Evolutionary conservation across 2,329 filamentous ascomycete species (phyloP).

Genomic region (Lachnellula occidentalis): DNA sequence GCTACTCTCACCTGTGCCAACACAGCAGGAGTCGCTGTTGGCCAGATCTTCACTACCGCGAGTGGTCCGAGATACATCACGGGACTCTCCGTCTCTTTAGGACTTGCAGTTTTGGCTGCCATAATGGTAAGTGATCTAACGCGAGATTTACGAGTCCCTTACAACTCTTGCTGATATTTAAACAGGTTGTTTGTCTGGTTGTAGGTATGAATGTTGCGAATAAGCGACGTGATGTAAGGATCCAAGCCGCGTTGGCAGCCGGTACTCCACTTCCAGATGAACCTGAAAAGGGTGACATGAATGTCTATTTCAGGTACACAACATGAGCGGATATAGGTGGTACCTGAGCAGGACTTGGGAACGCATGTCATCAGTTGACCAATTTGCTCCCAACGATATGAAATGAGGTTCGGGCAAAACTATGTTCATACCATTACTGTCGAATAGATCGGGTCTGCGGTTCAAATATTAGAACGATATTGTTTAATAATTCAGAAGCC

Average conservation of each 20-base stretch:
- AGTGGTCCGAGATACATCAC: conserved; percentile 9
- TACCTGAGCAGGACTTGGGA: too few species aligned
- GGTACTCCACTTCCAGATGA: conserved; percentile 6
- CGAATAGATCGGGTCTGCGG: too few species aligned
- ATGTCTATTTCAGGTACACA: conserved; percentile 9
- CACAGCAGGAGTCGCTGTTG: conserved; percentile 35
- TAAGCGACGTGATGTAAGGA: conserved; percentile 1
- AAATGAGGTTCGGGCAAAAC: too few species aligned
- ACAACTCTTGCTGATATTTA: neutral
- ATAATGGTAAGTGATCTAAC: neutral
- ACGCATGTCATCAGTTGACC: too few species aligned
- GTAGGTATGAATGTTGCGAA: conserved; percentile 6
- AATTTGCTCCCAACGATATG: too few species aligned
- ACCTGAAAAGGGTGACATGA: conserved; percentile 9
- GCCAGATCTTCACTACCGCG: conserved; percentile 9
- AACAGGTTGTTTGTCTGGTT: neutral
- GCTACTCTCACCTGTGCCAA: conserved; percentile 41
- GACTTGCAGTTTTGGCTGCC: conserved; percentile 3
- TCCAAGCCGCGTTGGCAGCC: conserved; percentile 2
- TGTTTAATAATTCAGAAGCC: too few species aligned
- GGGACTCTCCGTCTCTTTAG: conserved; percentile 4
- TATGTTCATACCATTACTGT: too few species aligned
- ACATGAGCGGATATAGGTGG: neutral
- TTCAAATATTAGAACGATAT: too few species aligned
- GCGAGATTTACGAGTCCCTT: too few species aligned